Base-by-base conservation (phyloP, 768 basidiomycete species). In the Botryobasidium botryosum region DNA sequence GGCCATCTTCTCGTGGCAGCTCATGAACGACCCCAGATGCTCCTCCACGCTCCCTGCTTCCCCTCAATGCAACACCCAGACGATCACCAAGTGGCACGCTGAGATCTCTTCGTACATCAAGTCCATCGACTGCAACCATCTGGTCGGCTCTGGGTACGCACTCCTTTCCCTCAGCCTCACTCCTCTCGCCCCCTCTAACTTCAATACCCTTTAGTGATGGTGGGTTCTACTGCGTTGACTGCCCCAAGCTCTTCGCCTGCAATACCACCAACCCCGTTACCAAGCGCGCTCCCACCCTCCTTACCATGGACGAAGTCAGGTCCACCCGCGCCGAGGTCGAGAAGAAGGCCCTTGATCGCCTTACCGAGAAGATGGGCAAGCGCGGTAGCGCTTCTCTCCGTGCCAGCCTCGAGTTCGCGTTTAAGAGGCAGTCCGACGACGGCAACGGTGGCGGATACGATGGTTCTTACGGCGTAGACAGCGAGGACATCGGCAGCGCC, bases 391-490 rank as follows among this genome's bases (percentile, higher is more conserved):
- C n/a, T n/a, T n/a, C n/a, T n/a, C n/a, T n/a, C n/a, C n/a, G n/a
- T n/a, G n/a, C n/a, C n/a, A n/a, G n/a, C n/a, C n/a, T n/a, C n/a
- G n/a, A n/a, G n/a, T n/a, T n/a, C n/a, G n/a, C n/a, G 18, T 8
- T n/a, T 27, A 4, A 20, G 31, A 2, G 18, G 40, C 21, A 0
- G 20, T 46, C 29, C 26, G 44, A 2, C 17, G 21, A 6, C 18
- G 42, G 18, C 33, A 38, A 35, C 13, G 73, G 74, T 23, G 53
- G 76, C 20, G 62, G 64, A 23, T 75, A 71, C 47, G 71, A 80
- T 54, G 78, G 79, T 1, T 65, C 72, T 17, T 62, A 63, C 28
- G 77, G 77, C 26, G 74, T 79, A 17, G 78, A 81, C 55, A 72
- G 69, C 45, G 70, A 75, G 51, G 78, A 79, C 48, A 74, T 80